Evolutionary conservation across 1,284 basidiomycete species (phyloP).

Genomic region (Cystobasidiaceae sp.): DNA sequence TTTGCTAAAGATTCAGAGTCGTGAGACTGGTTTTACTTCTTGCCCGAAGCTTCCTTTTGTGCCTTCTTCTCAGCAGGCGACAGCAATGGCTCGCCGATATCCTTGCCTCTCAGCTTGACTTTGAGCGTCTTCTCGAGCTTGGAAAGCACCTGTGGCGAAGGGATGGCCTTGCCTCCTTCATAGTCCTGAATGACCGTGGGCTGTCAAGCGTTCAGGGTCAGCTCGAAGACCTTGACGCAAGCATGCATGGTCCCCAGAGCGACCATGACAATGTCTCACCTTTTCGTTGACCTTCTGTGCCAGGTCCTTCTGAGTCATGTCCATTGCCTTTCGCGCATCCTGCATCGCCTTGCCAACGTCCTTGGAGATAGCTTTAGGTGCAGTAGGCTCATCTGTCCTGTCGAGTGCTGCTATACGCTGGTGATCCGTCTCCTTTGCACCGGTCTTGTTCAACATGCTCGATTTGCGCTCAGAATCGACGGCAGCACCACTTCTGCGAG

Average conservation of each 20-base stretch:
- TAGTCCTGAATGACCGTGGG: conserved; percentile 77
- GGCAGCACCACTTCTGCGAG: conserved; percentile 49
- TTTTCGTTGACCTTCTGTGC: conserved; percentile 91
- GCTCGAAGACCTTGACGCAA: background rate
- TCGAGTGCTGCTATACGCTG: conserved; percentile 66
- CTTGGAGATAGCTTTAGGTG: conserved; percentile 75
- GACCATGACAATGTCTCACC: conserved; percentile 17
- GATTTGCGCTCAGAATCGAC: conserved; percentile 51
- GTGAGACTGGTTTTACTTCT: background rate
- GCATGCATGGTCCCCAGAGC: background rate
- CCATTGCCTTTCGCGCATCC: conserved; percentile 63
- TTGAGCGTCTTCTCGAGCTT: conserved; percentile 87
- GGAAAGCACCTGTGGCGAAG: conserved; percentile 79
- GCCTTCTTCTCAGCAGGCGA: conserved; percentile 37
- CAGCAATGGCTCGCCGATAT: conserved; percentile 37
- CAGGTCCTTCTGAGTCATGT: conserved; percentile 83
- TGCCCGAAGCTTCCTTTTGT: background rate
- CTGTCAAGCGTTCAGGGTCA: background rate
- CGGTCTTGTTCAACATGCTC: conserved; percentile 36
- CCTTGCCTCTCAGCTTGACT: conserved; percentile 80
- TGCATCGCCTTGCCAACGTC: conserved; percentile 83
- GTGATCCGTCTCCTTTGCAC: conserved; percentile 71
- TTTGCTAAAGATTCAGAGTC: background rate
- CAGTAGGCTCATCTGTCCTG: conserved; percentile 78
- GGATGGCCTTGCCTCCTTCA: conserved; percentile 67